These are phyloP conservation scores for Aphanomyces stellatus DNA, from an alignment of 352 stramenopile genomes.

Conservation along the genomic window DNA sequence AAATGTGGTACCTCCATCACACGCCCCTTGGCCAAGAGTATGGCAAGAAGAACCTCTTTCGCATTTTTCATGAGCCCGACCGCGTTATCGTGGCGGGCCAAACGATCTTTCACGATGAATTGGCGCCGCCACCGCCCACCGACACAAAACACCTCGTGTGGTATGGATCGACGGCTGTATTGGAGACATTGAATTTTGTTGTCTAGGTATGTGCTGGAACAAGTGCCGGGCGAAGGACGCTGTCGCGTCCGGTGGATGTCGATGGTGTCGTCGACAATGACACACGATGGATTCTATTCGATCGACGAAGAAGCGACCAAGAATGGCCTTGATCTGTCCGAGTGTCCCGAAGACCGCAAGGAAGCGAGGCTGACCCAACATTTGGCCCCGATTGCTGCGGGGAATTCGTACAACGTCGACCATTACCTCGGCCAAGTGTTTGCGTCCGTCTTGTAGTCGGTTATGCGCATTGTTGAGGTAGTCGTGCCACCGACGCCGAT, in stretches of 20 bases:
- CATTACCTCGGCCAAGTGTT: background rate
- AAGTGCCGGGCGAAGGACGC: background rate
- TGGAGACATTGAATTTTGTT: background rate
- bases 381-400: background rate
- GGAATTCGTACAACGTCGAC: background rate
- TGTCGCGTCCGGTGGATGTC: background rate
- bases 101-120: background rate
- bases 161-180: no score
- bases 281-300: background rate
- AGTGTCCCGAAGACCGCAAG: background rate
- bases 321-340: background rate
- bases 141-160: background rate
- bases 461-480: no score
- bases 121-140: background rate
- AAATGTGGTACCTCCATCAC: background rate
- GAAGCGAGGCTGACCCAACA: background rate
- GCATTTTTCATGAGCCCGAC: background rate
- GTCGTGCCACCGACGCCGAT: no score
- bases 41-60: background rate
- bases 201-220: background rate
- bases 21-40: background rate
- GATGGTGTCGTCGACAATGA: background rate
- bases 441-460: background rate
- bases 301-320: background rate
- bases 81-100: background rate